A percentile compares a stretch with the other conserved stretches of the same genome.
These are phyloP conservation scores for Dianthus caryophyllus DNA, from an alignment of 148 eudicot species.

Conservation along the genomic window DNA sequence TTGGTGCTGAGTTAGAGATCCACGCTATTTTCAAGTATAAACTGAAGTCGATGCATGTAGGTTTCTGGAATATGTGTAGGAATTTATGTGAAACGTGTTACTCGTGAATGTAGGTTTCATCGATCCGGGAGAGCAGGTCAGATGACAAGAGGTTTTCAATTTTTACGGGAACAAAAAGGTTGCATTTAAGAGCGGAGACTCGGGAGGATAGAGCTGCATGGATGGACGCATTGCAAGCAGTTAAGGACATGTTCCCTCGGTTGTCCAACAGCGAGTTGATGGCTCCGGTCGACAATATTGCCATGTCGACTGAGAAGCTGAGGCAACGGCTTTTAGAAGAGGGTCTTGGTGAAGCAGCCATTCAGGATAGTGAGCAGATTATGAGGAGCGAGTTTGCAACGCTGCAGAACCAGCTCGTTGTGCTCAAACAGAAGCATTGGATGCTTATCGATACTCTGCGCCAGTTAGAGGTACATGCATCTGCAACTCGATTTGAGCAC, in stretches of 20 bases:
- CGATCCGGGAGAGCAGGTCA: slow-evolving; percentile 79
- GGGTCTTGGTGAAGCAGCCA: slow-evolving; percentile 61
- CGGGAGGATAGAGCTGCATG: slow-evolving; percentile 68
- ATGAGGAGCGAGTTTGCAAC: slow-evolving; percentile 66
- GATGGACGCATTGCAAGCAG: slow-evolving; percentile 84
- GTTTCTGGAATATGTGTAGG: neutral
- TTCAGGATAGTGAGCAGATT: slow-evolving; percentile 72
- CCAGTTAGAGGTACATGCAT: slow-evolving; percentile 72
- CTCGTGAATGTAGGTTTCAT: slow-evolving; percentile 50
- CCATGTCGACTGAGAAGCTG: slow-evolving; percentile 61
- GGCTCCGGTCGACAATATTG: slow-evolving; percentile 53
- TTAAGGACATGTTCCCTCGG: slow-evolving; percentile 85
- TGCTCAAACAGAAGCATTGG: slow-evolving; percentile 79
- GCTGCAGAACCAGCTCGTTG: slow-evolving; percentile 63
- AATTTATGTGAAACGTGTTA: neutral
- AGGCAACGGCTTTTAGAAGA: slow-evolving; percentile 66
- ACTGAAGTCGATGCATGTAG: neutral
- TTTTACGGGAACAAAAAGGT: slow-evolving; percentile 85
- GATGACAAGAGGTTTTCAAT: slow-evolving; percentile 91
- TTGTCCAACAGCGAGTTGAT: slow-evolving; percentile 74
- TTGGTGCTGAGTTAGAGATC: neutral
- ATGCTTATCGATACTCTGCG: slow-evolving; percentile 63
- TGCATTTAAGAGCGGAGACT: slow-evolving; percentile 79
- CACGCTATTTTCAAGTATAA: neutral
- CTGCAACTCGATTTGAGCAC: slow-evolving; percentile 27